These are phyloP conservation scores for Tetrapisispora pingtungensis DNA, from an alignment of 805 yeast species.

Conservation along the genomic window DNA sequence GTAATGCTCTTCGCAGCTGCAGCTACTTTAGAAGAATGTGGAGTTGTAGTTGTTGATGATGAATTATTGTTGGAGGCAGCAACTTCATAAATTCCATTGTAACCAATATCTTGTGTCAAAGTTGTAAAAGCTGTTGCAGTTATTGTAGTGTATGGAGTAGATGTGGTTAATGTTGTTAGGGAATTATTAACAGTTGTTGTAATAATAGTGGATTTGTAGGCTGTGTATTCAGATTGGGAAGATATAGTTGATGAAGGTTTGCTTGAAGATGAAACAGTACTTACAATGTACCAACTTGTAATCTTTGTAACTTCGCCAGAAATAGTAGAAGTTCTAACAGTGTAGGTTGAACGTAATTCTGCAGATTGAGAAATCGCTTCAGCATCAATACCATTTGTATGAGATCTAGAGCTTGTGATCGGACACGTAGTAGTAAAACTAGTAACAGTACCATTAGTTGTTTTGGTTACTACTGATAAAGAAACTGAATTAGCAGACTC, in stretches of 20 bases:
- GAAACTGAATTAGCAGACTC: neutral
- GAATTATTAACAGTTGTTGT: slow-evolving; percentile 1
- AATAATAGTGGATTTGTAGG: neutral
- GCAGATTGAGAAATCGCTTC: neutral
- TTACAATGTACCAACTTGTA: slow-evolving; percentile 4
- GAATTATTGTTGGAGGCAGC: neutral
- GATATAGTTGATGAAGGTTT: neutral
- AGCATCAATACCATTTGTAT: neutral
- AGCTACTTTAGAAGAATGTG: neutral
- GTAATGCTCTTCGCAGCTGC: no score
- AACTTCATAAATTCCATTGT: neutral
- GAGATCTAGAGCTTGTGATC: neutral
- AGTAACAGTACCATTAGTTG: neutral
- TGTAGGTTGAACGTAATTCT: neutral
- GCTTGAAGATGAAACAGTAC: slow-evolving; percentile 2
- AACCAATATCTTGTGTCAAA: slow-evolving; percentile 1
- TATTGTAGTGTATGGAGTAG: slow-evolving; percentile 1
- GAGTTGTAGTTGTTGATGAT: neutral
- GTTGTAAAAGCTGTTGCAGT: slow-evolving; percentile 1
- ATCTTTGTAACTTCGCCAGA: slow-evolving; percentile 2
- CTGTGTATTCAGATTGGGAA: neutral
- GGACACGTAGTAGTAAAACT: slow-evolving; percentile 3
- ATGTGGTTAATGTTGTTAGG: slow-evolving; percentile 1
- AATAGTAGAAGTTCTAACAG: slow-evolving; percentile 1
- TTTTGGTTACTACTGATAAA: slow-evolving; percentile 1